Evolutionary conservation across 257 asterid species (phyloP).

Genomic region (Prunella vulgaris): DNA sequence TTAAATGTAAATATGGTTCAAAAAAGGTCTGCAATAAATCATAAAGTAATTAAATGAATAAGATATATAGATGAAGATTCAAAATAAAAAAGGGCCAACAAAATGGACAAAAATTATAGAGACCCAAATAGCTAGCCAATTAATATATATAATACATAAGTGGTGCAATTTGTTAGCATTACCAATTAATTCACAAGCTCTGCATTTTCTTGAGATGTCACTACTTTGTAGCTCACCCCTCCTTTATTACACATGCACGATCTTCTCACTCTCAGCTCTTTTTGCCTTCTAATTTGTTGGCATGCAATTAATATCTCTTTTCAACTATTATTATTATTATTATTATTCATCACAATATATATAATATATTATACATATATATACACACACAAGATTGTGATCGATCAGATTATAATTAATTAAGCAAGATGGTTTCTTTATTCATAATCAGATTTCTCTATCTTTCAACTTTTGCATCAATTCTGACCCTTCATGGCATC

Average conservation of each 20-base stretch:
- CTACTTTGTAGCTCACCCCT: conserved; percentile 16
- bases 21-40: too few species aligned
- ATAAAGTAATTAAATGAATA: too few species aligned
- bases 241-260: neutral
- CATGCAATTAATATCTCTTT: neutral
- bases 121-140: too few species aligned
- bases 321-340: neutral
- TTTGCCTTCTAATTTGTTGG: conserved; percentile 9
- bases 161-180: neutral
- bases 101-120: too few species aligned
- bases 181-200: neutral
- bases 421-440: conserved; percentile 7
- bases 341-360: too few species aligned
- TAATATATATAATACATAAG: too few species aligned
- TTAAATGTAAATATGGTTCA: too few species aligned
- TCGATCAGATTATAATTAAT: neutral
- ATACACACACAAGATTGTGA: neutral
- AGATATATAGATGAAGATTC: too few species aligned
- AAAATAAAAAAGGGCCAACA: too few species aligned
- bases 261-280: conserved; percentile 25
- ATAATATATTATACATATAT: too few species aligned
- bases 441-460: conserved; percentile 21
- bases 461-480: conserved; percentile 33
- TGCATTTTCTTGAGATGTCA: conserved; percentile 19
- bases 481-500: conserved; percentile 37